phyloP scores from a whole-genome alignment of 2,329 filamentous ascomycete species.

The Colletotrichum eleusines region DNA sequence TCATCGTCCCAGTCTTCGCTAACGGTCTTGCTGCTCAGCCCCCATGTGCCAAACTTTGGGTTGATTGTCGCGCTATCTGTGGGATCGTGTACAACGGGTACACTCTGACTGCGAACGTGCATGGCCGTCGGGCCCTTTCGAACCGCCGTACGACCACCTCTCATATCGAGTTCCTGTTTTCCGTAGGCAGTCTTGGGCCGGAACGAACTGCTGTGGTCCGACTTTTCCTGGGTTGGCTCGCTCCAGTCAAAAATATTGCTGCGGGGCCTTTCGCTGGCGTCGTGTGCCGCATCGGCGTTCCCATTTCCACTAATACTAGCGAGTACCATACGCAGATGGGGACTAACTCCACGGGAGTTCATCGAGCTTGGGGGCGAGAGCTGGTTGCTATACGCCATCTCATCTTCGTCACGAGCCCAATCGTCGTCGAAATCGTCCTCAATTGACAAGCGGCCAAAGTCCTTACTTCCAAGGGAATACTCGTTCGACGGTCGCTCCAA shows the following conservation, averaged over 20 bases:
- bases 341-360: conserved; percentile 65
- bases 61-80: conserved; percentile 65
- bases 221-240: conserved; percentile 74
- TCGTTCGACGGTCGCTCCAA: conserved; percentile 47
- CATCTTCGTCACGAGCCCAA: conserved; percentile 69
- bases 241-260: conserved; percentile 86
- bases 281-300: conserved; percentile 48
- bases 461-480: conserved; percentile 52
- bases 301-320: conserved; percentile 64
- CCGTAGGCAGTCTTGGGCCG: conserved; percentile 82
- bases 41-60: conserved; percentile 85
- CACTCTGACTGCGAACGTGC: conserved; percentile 84
- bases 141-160: conserved; percentile 75
- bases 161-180: conserved; percentile 77
- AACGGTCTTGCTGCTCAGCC: conserved; percentile 80
- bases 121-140: conserved; percentile 76
- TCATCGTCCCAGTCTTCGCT: conserved; percentile 93
- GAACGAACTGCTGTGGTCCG: conserved; percentile 69
- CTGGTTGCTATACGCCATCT: conserved; percentile 65
- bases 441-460: conserved; percentile 65
- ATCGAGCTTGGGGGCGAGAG: conserved; percentile 70
- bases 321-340: conserved; percentile 66
- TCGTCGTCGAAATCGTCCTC: conserved; percentile 74
- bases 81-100: conserved; percentile 77
- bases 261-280: conserved; percentile 62